phyloP scores from a whole-genome alignment of 1,284 basidiomycete species.

The Nidula niveotomentosa region DNA sequence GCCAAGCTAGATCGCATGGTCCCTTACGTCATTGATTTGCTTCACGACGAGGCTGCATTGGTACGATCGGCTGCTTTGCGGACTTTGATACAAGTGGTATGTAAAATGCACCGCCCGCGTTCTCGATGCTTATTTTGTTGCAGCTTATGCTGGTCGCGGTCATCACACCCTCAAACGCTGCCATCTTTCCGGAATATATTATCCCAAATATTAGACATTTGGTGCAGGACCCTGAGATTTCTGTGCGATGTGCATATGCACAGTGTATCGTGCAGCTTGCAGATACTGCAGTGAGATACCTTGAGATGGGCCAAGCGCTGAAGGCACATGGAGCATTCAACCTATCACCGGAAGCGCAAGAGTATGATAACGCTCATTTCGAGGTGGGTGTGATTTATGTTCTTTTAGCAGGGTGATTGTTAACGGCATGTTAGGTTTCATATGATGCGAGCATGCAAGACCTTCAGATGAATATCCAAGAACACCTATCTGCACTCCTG shows the following conservation, averaged over 20 bases:
- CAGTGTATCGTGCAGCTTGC: constrained; percentile 86
- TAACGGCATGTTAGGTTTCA: constrained; percentile 57
- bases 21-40: constrained; percentile 87
- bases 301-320: constrained; percentile 92
- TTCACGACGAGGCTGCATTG: constrained; percentile 82
- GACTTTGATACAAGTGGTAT: constrained; percentile 82
- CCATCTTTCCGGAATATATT: constrained; percentile 93
- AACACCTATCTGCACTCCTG: constrained; percentile 79
- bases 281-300: constrained; percentile 79
- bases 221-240: constrained; percentile 80
- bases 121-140: constrained; percentile 4
- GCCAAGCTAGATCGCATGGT: constrained; percentile 94
- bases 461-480: constrained; percentile 84
- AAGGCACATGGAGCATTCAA: constrained; percentile 80
- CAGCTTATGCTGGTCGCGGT: constrained; percentile 85
- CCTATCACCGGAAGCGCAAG: constrained; percentile 60
- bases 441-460: constrained; percentile 88
- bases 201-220: constrained; percentile 88
- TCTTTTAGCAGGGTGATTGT: constrained; percentile 9
- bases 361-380: constrained; percentile 73
- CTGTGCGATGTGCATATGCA: constrained; percentile 90
- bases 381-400: constrained; percentile 50
- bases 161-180: constrained; percentile 88
- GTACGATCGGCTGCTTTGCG: constrained; percentile 83
- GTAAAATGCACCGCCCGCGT: constrained; percentile 24